These are phyloP conservation scores for Pseudogymnoascus destructans DNA, from an alignment of 2,329 filamentous ascomycete genomes.

Conservation along the genomic window DNA sequence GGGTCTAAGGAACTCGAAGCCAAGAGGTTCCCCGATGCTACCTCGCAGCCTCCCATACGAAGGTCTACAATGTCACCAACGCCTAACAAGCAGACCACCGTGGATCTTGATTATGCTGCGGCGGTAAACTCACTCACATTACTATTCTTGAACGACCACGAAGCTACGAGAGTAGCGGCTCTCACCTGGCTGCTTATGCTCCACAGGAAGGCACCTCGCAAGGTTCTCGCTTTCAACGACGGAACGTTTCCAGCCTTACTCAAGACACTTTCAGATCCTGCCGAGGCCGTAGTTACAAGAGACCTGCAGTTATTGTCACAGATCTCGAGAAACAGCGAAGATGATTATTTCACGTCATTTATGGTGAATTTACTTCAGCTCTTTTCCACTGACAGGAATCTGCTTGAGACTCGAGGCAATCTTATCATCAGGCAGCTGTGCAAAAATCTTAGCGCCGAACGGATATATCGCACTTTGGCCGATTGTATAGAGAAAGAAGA, in stretches of 20 bases:
- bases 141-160: conserved; percentile 91
- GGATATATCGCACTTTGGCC: conserved; percentile 88
- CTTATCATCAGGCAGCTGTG: conserved; percentile 93
- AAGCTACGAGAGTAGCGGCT: conserved; percentile 86
- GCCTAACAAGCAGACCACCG: conserved; percentile 31
- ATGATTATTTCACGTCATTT: conserved; percentile 94
- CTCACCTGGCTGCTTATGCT: conserved; percentile 97
- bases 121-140: conserved; percentile 87
- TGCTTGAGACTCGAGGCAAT: conserved; percentile 87
- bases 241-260: conserved; percentile 91
- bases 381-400: conserved; percentile 83
- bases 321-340: conserved; percentile 91
- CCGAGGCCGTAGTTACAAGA: conserved; percentile 89
- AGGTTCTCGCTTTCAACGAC: conserved; percentile 90
- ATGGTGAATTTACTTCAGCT: conserved; percentile 95
- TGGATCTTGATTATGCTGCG: conserved; percentile 87
- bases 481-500: conserved; percentile 97
- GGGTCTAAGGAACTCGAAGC: conserved; percentile 37
- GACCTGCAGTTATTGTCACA: conserved; percentile 89
- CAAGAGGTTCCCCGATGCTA: conserved; percentile 39
- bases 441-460: conserved; percentile 80
- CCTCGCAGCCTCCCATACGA: conserved; percentile 32
- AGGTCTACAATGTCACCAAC: conserved; percentile 16
- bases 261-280: conserved; percentile 90
- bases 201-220: conserved; percentile 84